Evolutionary conservation across 257 asterid species (phyloP), one percentile per base, ranked within the genome.

Genomic region (Haberlea rhodopensis): DNA sequence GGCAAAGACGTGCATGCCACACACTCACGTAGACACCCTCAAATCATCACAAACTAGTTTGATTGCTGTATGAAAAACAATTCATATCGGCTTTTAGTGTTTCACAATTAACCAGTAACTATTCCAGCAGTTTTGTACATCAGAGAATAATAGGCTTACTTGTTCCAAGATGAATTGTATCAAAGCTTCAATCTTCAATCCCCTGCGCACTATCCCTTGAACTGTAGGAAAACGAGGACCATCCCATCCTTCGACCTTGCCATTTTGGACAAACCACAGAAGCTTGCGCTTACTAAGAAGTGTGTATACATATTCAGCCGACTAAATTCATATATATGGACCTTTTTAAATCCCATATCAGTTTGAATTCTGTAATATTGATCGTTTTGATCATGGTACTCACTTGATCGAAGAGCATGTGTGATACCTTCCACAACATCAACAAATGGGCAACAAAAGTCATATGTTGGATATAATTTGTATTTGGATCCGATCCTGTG

Each of bases 231-330:
- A 89, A 24, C 99, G 94, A 62, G 99, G 88, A 80, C 89, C 99
- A 75, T 92, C 97, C 99, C 99, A 92, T 49, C 99, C 82, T 15
- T 92, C 99, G 59, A 92, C 97, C 76, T 84, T 85, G 24, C 96
- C 99, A 71, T 89, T 87, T 59, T 87, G 96, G 29, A 92, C 99
- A 78, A 92, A 92, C 97, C 99, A 92, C n/a, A 92, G 86, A 67
- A 92, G 83, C 80, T 92, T 92, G 60, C 99, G 94, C 94, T 92
- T 92, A 66, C 99, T 92, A 60, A 92, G 96, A 87, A 92, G 96
- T 25, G 99, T 92, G 65, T 89, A 85, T 45, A 92, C 88, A 92
- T 70, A 80, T 89, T 92, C 68, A 89, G 77, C 65, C 97, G 80
- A 79, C 99, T 92, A 64, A 92, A 92, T 72, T 89, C 99, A 67